Percentiles rank a stretch among this genome's conserved stretches.
These are phyloP conservation scores for Rhodotorula sp. DNA, from an alignment of 1,284 basidiomycete genomes.

Conservation along the genomic window DNA sequence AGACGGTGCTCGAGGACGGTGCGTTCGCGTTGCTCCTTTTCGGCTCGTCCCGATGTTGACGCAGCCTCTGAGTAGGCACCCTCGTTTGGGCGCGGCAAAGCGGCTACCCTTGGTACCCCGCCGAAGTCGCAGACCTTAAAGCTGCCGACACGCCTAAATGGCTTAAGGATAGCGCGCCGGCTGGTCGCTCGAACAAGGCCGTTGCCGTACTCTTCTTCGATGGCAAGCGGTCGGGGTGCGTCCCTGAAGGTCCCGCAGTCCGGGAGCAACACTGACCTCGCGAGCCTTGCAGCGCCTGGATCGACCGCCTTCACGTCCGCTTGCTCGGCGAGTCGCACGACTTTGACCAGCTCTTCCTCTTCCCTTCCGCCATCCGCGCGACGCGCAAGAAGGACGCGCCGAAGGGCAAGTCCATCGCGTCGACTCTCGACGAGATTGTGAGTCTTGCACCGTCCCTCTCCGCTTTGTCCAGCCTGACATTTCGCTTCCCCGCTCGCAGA, in stretches of 20 bases:
- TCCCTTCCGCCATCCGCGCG: neutral
- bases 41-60: neutral
- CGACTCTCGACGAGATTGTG: conserved; percentile 5
- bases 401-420: neutral
- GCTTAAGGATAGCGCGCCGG: conserved; percentile 1
- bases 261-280: neutral
- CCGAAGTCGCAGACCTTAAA: conserved; percentile 48
- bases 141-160: conserved; percentile 18
- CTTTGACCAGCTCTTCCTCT: conserved; percentile 20
- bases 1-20: conserved; percentile 18
- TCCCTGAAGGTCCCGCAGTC: neutral
- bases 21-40: neutral
- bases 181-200: neutral
- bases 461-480: too few species aligned
- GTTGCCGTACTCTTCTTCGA: conserved; percentile 31
- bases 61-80: conserved; percentile 5
- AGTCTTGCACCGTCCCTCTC: neutral
- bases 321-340: conserved; percentile 23
- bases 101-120: conserved; percentile 51
- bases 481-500: too few species aligned
- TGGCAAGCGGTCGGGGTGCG: conserved; percentile 15
- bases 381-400: neutral
- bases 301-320: conserved; percentile 1
- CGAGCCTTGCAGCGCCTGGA: conserved; percentile 13
- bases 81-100: conserved; percentile 31